A percentile compares a stretch with the other conserved stretches of the same genome.
phyloP scores from a whole-genome alignment of 1,284 basidiomycete genomes.

The Apiotrichum porosum region DNA sequence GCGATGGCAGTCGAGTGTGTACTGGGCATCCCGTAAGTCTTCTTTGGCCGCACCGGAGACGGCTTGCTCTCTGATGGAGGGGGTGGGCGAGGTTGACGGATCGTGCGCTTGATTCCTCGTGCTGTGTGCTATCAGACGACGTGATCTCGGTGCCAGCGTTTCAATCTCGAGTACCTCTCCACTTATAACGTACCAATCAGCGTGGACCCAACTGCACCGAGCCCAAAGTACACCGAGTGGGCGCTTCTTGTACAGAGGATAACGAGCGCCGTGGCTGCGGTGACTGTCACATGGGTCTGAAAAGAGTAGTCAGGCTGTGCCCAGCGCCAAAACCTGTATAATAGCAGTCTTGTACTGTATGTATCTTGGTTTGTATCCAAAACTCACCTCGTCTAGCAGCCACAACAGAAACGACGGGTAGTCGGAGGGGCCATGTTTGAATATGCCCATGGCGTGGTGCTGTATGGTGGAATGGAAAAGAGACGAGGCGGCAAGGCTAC shows the following conservation, averaged over 20 bases:
- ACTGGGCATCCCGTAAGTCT: constrained; percentile 69
- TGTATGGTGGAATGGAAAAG: too few relatives aligned
- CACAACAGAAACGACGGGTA: constrained; percentile 39
- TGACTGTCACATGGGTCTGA: constrained; percentile 55
- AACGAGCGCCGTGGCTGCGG: constrained; percentile 55
- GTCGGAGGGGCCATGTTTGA: constrained; percentile 28
- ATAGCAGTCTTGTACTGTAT: too few relatives aligned
- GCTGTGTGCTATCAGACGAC: too few relatives aligned
- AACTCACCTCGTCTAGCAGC: constrained; percentile 37
- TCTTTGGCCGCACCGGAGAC: constrained; percentile 26
- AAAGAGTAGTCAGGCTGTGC: neutral
- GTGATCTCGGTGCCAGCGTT: too few relatives aligned
- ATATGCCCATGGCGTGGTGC: constrained; percentile 21
- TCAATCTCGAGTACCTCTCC: too few relatives aligned
- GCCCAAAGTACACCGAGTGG: constrained; percentile 63
- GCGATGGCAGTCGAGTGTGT: constrained; percentile 75
- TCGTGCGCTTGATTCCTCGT: constrained; percentile 62
- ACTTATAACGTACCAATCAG: constrained; percentile 38
- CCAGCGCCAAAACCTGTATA: too few relatives aligned
- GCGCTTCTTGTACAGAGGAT: constrained; percentile 65
- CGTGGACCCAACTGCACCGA: constrained; percentile 61
- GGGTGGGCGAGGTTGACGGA: constrained; percentile 68
- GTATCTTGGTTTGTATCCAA: too few relatives aligned
- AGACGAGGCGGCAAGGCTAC: too few relatives aligned
- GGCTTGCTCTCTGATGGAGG: constrained; percentile 32